Conservation (phyloP, 495 filamentous ascomycete genomes). For the Penicillium herquei region DNA sequence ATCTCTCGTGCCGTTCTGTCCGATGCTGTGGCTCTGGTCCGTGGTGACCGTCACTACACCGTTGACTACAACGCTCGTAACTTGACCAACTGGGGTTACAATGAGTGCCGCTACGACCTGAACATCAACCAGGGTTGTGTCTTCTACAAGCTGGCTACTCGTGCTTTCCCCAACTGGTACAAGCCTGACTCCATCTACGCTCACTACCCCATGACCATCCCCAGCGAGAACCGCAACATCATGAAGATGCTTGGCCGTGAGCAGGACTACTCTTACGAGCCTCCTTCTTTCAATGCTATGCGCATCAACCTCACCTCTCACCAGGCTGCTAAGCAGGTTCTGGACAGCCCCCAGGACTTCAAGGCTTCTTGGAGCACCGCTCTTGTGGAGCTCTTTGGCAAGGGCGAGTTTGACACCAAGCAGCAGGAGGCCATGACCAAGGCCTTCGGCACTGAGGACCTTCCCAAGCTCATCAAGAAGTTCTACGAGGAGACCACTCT, state of each 20-base stretch:
- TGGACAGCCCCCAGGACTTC: conserved; percentile 63
- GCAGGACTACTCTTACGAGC: conserved; percentile 68
- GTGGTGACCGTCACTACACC: conserved; percentile 54
- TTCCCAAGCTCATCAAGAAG: conserved; percentile 50
- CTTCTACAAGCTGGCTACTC: conserved; percentile 78
- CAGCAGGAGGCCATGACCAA: conserved; percentile 43
- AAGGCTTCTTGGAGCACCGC: conserved; percentile 60
- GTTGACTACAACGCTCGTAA: conserved; percentile 69
- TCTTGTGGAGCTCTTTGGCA: conserved; percentile 53
- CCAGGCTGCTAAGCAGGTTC: conserved; percentile 59
- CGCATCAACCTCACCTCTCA: conserved; percentile 59
- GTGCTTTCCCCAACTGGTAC: conserved; percentile 80
- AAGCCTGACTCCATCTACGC: conserved; percentile 78
- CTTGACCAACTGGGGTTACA: conserved; percentile 78
- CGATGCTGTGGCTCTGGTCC: conserved; percentile 54
- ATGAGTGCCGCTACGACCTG: conserved; percentile 68
- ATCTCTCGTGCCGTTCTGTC: conserved; percentile 54
- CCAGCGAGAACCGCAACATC: conserved; percentile 70
- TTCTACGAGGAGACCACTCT: conserved; percentile 62
- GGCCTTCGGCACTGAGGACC: conserved; percentile 46
- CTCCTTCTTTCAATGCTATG: conserved; percentile 52
- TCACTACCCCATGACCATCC: conserved; percentile 84
- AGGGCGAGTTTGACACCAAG: conserved; percentile 49
- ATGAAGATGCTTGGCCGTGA: conserved; percentile 68
- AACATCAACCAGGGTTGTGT: conserved; percentile 80